Evolutionary conservation across 345 rosid genomes (phyloP).

Genomic region (Chamaenerion angustifolium): DNA sequence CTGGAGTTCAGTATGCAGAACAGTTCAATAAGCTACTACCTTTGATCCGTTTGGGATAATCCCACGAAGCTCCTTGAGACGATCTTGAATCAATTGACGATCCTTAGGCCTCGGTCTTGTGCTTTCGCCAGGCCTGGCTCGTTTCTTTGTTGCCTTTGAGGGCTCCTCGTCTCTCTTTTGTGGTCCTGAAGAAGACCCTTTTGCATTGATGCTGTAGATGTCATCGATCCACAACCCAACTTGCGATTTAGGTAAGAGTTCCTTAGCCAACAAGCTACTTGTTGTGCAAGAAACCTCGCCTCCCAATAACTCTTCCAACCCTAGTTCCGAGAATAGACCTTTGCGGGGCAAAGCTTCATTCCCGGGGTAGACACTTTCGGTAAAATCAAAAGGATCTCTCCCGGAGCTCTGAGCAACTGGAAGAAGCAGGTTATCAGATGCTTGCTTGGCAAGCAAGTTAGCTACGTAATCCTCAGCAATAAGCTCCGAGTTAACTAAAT

Average conservation of each 20-base stretch:
- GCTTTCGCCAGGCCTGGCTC: slow-evolving; percentile 80
- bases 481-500: slow-evolving; percentile 12
- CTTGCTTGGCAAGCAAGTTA: slow-evolving; percentile 12
- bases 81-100: slow-evolving; percentile 92
- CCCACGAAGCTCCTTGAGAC: slow-evolving; percentile 71
- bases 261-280: slow-evolving; percentile 14
- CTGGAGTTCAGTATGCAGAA: too few species aligned
- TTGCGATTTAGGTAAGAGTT: slow-evolving; percentile 27
- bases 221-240: slow-evolving; percentile 66
- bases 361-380: too few species aligned
- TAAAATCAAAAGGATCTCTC: slow-evolving; percentile 29
- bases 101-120: slow-evolving; percentile 87
- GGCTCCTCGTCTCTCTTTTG: slow-evolving; percentile 41
- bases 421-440: slow-evolving; percentile 13
- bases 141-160: slow-evolving; percentile 37
- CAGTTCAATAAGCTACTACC: too few species aligned
- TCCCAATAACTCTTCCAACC: slow-evolving; percentile 44
- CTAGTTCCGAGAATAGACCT: slow-evolving; percentile 72
- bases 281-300: slow-evolving; percentile 7
- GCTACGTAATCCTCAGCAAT: slow-evolving; percentile 15
- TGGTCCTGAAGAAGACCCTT: slow-evolving; percentile 15
- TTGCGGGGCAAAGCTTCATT: slow-evolving; percentile 15
- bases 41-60: slow-evolving; percentile 74
- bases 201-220: slow-evolving; percentile 48
- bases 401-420: slow-evolving; percentile 15